Base-by-base conservation (phyloP, 2,329 filamentous ascomycete genomes). In the Trichoderma koningiopsis region DNA sequence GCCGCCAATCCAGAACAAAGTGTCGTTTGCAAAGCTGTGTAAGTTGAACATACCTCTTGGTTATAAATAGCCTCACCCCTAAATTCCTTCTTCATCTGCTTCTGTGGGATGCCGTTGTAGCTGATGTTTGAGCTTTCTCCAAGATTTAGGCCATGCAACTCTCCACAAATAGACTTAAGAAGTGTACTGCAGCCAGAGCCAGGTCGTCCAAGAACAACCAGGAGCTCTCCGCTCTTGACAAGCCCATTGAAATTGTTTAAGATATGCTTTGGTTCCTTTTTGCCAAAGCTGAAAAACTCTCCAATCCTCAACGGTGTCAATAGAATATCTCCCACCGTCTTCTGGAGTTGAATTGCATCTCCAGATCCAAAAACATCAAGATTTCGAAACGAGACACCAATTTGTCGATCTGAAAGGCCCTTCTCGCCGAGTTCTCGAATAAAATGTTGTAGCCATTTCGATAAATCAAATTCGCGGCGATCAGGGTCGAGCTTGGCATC, bases 31-130 rank as follows among this genome's bases (percentile, higher is more conserved):
- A 14, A 31, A 43, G 1, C 2, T 0, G 4, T 24, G 6, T 3
- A n/a, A 33, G 2, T 1, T 6, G 4, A 52, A 37, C 67, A 49
- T 69, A 81, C 88, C 79, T 95, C 92, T 16, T 92, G 89, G 73
- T 93, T 93, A 77, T 95, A 94, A 14, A 92, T 83, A 1, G 90
- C 84, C 77, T 89, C 89, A 52, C 88, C 89, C 70, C 87, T 85
- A 74, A 90, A 91, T 73, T 89, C 83, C 70, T 83, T 83, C 60
- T 82, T 81, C 84, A 89, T 89, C 68, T 82, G 77, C 68, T 81
- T 76, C 71, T 83, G 82, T 0, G 83, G 76, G n/a, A 86, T 85
- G 24, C 89, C 89, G 66, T 90, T 86, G 77, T 91, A 92, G 74
- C 89, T 85, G 27, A 92, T 83, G 0, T 75, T 74, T 0, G 87